Conservation (phyloP, 179 eudicot genomes). For the Corrigiola litoralis region DNA sequence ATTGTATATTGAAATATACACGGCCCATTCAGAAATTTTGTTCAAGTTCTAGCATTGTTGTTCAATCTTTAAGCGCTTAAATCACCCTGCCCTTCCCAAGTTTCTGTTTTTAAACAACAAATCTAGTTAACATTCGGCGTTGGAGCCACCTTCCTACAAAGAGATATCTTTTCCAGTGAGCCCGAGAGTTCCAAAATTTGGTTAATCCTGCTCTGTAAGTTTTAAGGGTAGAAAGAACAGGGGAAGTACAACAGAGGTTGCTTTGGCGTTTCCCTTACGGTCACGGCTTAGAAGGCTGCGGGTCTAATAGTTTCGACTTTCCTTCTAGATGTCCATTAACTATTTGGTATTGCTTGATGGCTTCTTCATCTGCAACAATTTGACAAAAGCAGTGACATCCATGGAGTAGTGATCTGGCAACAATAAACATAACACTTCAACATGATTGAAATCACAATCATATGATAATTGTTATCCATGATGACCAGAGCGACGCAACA, state of each 20-base stretch:
- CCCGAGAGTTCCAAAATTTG: no score
- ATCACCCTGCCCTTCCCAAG: no score
- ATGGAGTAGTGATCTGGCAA: no score
- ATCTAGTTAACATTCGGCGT: no score
- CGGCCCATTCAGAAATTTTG: no score
- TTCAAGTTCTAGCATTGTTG: no score
- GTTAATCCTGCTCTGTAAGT: constrained; percentile 7
- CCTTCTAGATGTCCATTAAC: constrained; percentile 7
- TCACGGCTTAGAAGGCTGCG: background rate
- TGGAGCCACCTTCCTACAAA: background rate
- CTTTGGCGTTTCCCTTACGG: background rate
- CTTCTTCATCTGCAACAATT: background rate
- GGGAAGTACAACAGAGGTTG: background rate
- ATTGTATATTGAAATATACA: no score
- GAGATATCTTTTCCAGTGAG: background rate
- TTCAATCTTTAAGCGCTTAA: no score
- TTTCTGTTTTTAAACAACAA: no score
- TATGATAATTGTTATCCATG: background rate
- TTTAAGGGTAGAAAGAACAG: background rate
- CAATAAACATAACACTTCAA: background rate
- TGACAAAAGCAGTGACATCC: constrained; percentile 25
- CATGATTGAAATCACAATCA: background rate
- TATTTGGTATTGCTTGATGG: background rate
- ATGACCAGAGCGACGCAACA: background rate
- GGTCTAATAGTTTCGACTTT: no score